phyloP scores from a whole-genome alignment of 1,284 basidiomycete genomes.

The Anthracocystis panici-leucophaei region DNA sequence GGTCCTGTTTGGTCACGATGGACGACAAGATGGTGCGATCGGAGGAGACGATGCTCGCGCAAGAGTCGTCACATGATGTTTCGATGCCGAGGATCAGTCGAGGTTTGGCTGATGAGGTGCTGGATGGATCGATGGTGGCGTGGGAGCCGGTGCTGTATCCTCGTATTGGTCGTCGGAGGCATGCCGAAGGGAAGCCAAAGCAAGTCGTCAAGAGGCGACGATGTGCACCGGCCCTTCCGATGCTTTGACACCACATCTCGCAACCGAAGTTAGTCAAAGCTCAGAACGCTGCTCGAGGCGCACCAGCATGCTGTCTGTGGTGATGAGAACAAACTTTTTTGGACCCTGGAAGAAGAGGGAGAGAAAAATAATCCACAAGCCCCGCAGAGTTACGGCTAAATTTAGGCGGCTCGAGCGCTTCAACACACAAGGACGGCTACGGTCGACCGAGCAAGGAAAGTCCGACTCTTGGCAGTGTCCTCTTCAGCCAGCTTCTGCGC shows the following conservation, averaged over 20 bases:
- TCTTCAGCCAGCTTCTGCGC: not conserved
- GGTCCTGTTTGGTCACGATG: constrained; percentile 62
- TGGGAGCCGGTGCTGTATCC: not conserved
- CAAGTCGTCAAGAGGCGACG: not conserved
- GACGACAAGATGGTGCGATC: constrained; percentile 57
- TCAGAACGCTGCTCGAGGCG: not conserved
- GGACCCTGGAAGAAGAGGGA: not conserved
- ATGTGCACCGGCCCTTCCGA: constrained; percentile 2
- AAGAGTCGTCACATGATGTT: constrained; percentile 68
- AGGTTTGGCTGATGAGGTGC: not conserved
- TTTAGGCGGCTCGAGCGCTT: not conserved
- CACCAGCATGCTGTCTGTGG: not conserved
- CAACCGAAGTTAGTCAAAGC: not conserved
- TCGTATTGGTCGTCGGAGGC: not conserved
- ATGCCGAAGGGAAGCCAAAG: constrained; percentile 8
- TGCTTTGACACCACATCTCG: constrained; percentile 15
- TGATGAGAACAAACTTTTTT: not conserved
- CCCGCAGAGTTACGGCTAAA: not conserved
- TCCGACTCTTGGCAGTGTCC: not conserved
- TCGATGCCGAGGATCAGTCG: constrained; percentile 63
- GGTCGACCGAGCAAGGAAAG: not conserved
- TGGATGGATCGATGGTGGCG: not conserved
- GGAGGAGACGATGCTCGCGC: constrained; percentile 59
- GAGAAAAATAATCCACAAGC: not conserved
- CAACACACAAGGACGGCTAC: not conserved